Evolutionary conservation across 2,329 filamentous ascomycete species (phyloP).

Genomic region (Colletotrichum coccodes): DNA sequence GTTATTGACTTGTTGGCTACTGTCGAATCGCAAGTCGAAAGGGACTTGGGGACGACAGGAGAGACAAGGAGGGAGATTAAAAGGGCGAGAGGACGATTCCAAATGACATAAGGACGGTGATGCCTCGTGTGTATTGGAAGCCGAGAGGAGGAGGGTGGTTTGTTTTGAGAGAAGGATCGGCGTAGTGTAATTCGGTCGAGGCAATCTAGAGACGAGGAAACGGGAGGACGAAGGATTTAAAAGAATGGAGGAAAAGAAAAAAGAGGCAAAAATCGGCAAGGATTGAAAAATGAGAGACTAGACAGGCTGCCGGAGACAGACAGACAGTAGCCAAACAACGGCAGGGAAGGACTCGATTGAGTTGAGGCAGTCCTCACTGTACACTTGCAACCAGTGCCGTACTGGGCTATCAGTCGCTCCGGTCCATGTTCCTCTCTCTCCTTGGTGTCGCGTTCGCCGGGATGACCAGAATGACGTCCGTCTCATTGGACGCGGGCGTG

Average conservation of each 20-base stretch:
- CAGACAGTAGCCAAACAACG: background rate
- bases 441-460: slow-evolving; percentile 30
- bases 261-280: slow-evolving; percentile 29
- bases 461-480: slow-evolving; percentile 30
- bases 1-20: background rate
- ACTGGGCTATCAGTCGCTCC: slow-evolving; percentile 20
- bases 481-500: slow-evolving; percentile 22
- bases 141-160: background rate
- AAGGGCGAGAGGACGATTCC: slow-evolving; percentile 4
- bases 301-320: slow-evolving; percentile 13
- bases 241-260: slow-evolving; percentile 16
- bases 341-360: slow-evolving; percentile 31
- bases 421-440: background rate
- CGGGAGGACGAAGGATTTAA: slow-evolving; percentile 29
- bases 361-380: slow-evolving; percentile 31
- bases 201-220: slow-evolving; percentile 11
- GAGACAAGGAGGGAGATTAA: slow-evolving; percentile 5
- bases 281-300: slow-evolving; percentile 10
- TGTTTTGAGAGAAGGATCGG: slow-evolving; percentile 2
- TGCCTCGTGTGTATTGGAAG: background rate
- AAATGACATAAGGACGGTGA: slow-evolving; percentile 28
- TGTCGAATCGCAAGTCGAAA: slow-evolving; percentile 2
- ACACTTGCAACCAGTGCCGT: slow-evolving; percentile 14
- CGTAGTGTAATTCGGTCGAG: slow-evolving; percentile 4
- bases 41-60: background rate